A percentile compares a stretch with the other conserved stretches of the same genome.
Conservation (phyloP, 352 stramenopile genomes). For the Pseudoperonospora humuli region DNA sequence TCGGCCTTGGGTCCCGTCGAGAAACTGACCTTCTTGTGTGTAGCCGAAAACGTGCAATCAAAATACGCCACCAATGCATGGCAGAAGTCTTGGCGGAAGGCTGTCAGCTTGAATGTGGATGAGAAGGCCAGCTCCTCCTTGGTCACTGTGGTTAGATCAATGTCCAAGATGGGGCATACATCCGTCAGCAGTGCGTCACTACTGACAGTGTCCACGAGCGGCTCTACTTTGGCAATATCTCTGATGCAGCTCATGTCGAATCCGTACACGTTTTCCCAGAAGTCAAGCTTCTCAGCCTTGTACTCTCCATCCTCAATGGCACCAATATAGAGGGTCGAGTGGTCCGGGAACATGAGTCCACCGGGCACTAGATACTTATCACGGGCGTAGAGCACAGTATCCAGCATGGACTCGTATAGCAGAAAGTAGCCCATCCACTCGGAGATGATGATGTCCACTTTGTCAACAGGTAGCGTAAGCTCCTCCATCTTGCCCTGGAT, state of each 20-base stretch:
- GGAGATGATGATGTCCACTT: constrained; percentile 97
- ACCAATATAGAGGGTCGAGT: constrained; percentile 92
- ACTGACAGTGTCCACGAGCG: constrained; percentile 96
- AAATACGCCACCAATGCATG: constrained; percentile 97
- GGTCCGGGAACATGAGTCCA: constrained; percentile 95
- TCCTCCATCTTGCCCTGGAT: constrained; percentile 93
- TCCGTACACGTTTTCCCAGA: constrained; percentile 99
- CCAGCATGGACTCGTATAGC: constrained; percentile 97
- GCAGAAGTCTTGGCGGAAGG: constrained; percentile 91
- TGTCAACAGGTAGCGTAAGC: constrained; percentile 86
- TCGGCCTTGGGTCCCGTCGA: constrained; percentile 89
- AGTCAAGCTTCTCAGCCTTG: constrained; percentile 91
- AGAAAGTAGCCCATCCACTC: constrained; percentile 99
- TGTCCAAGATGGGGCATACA: constrained; percentile 88
- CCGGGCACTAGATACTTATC: constrained; percentile 92
- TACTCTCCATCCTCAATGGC: constrained; percentile 95
- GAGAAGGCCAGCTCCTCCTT: constrained; percentile 93
- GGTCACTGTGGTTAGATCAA: constrained; percentile 88
- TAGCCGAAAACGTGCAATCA: constrained; percentile 94
- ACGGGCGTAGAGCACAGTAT: constrained; percentile 93
- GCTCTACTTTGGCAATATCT: constrained; percentile 94
- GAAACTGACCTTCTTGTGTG: constrained; percentile 94
- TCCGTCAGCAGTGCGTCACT: constrained; percentile 87
- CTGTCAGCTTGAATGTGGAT: constrained; percentile 86
- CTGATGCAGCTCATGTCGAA: constrained; percentile 99